Percentiles rank a stretch among this genome's conserved stretches.
phyloP scores from a whole-genome alignment of 225 moss, liverwort and hornwort species.

The Neckera pumila region DNA sequence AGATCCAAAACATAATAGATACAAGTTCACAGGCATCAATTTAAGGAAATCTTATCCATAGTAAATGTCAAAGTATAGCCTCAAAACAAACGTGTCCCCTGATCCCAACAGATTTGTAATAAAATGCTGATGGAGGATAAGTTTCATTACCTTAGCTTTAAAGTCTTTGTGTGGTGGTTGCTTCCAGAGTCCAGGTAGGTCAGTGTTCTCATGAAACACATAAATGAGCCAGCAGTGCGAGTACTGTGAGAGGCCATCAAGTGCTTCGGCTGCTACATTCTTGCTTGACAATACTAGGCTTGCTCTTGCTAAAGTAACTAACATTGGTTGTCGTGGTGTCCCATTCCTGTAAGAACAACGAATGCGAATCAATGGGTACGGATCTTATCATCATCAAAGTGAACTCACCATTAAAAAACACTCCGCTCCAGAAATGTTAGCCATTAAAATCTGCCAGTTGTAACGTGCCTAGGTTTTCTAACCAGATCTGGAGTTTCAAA shows the following conservation, averaged over 20 bases:
- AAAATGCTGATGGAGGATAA: neutral
- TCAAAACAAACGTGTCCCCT: neutral
- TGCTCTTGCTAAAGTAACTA: constrained; percentile 86
- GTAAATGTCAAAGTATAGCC: neutral
- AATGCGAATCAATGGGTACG: neutral
- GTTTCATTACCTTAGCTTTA: constrained; percentile 76
- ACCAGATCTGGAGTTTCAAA: neutral
- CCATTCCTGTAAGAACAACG: constrained; percentile 50
- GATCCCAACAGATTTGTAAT: neutral
- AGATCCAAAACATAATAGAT: neutral
- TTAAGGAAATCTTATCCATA: neutral
- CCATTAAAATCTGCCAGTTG: neutral
- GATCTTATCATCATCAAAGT: neutral
- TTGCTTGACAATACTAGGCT: constrained; percentile 70
- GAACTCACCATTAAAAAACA: neutral
- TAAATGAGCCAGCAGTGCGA: constrained; percentile 98
- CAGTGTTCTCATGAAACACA: constrained; percentile 97
- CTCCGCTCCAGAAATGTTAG: neutral
- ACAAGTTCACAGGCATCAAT: neutral
- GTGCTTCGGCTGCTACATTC: constrained; percentile 83
- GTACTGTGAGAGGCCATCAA: constrained; percentile 84
- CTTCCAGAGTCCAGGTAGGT: constrained; percentile 93
- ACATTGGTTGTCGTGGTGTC: constrained; percentile 86
- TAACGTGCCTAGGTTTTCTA: neutral
- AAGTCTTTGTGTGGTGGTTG: constrained; percentile 95